These are phyloP conservation scores for Cucurbita pepo DNA, from an alignment of 306 rosid species.

Conservation along the genomic window DNA sequence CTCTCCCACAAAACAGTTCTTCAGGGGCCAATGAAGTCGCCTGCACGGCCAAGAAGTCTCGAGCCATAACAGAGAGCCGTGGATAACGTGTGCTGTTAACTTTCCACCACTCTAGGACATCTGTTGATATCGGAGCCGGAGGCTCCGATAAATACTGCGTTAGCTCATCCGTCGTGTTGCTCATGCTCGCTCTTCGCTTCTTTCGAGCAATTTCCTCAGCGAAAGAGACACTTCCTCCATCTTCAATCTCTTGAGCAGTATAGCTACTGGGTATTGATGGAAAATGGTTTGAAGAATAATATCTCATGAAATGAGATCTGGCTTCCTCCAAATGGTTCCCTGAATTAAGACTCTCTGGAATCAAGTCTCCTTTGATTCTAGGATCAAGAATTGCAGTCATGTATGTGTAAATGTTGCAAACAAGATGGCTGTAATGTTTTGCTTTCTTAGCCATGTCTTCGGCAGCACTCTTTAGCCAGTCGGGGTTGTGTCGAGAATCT, in stretches of 20 bases:
- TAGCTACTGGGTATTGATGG: constrained; percentile 52
- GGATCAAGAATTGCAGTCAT: constrained; percentile 95
- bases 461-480: constrained; percentile 75
- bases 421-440: constrained; percentile 48
- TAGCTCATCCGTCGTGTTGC: constrained; percentile 73
- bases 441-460: constrained; percentile 87
- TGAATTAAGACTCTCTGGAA: constrained; percentile 68
- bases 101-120: constrained; percentile 96
- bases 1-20: constrained; percentile 71
- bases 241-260: constrained; percentile 54
- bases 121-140: constrained; percentile 79
- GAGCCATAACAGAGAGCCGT: constrained; percentile 79
- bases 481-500: constrained; percentile 67
- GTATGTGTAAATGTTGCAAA: constrained; percentile 73
- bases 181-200: constrained; percentile 66
- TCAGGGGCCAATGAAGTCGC: constrained; percentile 78
- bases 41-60: constrained; percentile 85
- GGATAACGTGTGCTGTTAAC: constrained; percentile 74
- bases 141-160: constrained; percentile 80
- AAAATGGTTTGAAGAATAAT: constrained; percentile 56
- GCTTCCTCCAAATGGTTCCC: constrained; percentile 70
- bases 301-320: constrained; percentile 60
- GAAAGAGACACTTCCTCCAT: constrained; percentile 66
- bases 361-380: constrained; percentile 79
- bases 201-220: constrained; percentile 97